phyloP scores from a whole-genome alignment of 2,329 filamentous ascomycete genomes.

The Botrytis paeoniae region DNA sequence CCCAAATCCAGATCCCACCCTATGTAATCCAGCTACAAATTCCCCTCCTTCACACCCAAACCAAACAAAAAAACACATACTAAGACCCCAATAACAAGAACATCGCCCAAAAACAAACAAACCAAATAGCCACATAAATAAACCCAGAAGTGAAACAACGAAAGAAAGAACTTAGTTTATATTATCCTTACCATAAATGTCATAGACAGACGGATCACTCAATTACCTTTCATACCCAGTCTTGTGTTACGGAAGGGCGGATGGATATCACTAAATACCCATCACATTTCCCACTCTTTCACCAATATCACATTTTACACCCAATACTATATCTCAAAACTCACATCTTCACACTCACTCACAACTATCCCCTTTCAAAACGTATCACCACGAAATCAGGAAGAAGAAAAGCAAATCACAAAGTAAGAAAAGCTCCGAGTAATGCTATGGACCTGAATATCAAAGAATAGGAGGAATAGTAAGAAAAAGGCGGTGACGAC shows the following conservation, averaged over 20 bases:
- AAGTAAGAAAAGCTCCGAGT: constrained; percentile 19
- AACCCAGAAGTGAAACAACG: not conserved
- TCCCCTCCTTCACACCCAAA: not conserved
- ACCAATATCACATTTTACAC: not conserved
- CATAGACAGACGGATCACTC: not conserved
- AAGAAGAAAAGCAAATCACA: not conserved
- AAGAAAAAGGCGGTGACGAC: constrained; percentile 16
- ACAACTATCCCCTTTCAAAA: not conserved
- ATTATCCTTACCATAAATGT: not conserved
- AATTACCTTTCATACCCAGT: not conserved
- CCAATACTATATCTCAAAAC: not conserved
- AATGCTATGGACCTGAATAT: constrained; percentile 22
- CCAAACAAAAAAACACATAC: not conserved
- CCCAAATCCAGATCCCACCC: not conserved
- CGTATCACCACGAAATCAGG: not conserved
- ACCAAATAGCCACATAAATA: not conserved
- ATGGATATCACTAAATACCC: not conserved
- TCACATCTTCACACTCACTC: not conserved
- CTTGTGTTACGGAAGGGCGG: not conserved
- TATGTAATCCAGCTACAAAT: not conserved
- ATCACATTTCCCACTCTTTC: not conserved
- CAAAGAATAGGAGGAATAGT: constrained; percentile 15
- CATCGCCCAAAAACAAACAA: not conserved
- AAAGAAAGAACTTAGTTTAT: not conserved
- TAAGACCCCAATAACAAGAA: not conserved